These are phyloP conservation scores for Volvariella volvacea DNA, from an alignment of 1,284 basidiomycete genomes.

Conservation along the genomic window DNA sequence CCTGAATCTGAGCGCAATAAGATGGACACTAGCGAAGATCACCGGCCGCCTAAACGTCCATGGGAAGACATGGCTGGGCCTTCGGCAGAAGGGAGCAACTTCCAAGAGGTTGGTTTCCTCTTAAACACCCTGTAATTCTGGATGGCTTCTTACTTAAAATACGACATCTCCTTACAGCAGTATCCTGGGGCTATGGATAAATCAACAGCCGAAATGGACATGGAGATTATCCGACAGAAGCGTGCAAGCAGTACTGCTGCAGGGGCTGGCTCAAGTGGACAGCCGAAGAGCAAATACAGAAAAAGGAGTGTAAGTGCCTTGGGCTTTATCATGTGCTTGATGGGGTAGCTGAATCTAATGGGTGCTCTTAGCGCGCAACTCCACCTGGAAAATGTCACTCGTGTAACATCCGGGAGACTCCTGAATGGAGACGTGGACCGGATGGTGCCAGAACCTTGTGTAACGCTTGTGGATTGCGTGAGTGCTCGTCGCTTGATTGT, in stretches of 20 bases:
- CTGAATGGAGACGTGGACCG: conserved; percentile 77
- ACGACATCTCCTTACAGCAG: conserved; percentile 9
- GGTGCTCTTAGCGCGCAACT: conserved; percentile 54
- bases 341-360: conserved; percentile 16
- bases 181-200: conserved; percentile 20
- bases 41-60: conserved; percentile 63
- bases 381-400: conserved; percentile 80
- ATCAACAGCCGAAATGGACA: conserved; percentile 67
- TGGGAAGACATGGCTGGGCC: conserved; percentile 63
- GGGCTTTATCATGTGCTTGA: conserved; percentile 7
- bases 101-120: conserved; percentile 16
- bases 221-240: conserved; percentile 74
- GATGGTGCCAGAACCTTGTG: conserved; percentile 76
- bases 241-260: conserved; percentile 57
- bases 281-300: conserved; percentile 70
- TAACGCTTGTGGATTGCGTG: conserved; percentile 78
- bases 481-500: conserved; percentile 26
- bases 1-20: conserved; percentile 28
- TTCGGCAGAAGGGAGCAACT: conserved; percentile 1
- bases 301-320: conserved; percentile 68
- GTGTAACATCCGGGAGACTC: conserved; percentile 77
- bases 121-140: background rate
- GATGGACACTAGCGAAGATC: conserved; percentile 29
- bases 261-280: conserved; percentile 34
- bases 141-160: background rate